A percentile compares a stretch with the other conserved stretches of the same genome.
phyloP scores from a whole-genome alignment of 176 grass and related monocot species.

The Dendrocalamus sinicus region DNA sequence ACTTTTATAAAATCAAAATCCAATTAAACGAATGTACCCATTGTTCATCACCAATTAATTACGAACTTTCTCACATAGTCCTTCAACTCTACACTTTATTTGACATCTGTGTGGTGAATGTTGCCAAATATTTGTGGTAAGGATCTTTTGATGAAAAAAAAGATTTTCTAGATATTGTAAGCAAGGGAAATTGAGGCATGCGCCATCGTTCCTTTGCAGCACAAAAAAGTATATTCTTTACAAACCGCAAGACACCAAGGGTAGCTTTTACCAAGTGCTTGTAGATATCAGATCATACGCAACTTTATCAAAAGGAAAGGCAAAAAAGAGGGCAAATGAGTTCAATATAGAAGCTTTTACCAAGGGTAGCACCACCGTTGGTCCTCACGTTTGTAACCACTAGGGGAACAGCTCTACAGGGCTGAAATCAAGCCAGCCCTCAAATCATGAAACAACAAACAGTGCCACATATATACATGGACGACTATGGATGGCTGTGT shows the following conservation, averaged over 20 bases:
- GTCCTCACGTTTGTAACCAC: slow-evolving; percentile 50
- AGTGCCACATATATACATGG: slow-evolving; percentile 23
- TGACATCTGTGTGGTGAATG: slow-evolving; percentile 24
- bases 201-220: slow-evolving; percentile 30
- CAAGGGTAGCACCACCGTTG: slow-evolving; percentile 34
- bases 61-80: too few relatives aligned
- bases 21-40: too few relatives aligned
- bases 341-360: slow-evolving; percentile 11
- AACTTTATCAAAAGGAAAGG: slow-evolving; percentile 45
- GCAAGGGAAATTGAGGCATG: neutral
- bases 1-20: too few relatives aligned
- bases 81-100: slow-evolving; percentile 1
- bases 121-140: slow-evolving; percentile 30
- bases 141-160: slow-evolving; percentile 26
- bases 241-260: slow-evolving; percentile 29
- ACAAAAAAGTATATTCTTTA: slow-evolving; percentile 20
- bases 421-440: slow-evolving; percentile 16
- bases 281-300: slow-evolving; percentile 40
- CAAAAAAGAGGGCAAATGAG: slow-evolving; percentile 34
- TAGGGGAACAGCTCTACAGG: slow-evolving; percentile 52
- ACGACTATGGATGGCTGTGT: slow-evolving; percentile 1
- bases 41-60: too few relatives aligned
- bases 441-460: slow-evolving; percentile 12
- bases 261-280: slow-evolving; percentile 36
- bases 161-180: neutral